A percentile compares a stretch with the other conserved stretches of the same genome.
phyloP scores from a whole-genome alignment of 208 protist genomes.

The Trypanosoma cruzi region DNA sequence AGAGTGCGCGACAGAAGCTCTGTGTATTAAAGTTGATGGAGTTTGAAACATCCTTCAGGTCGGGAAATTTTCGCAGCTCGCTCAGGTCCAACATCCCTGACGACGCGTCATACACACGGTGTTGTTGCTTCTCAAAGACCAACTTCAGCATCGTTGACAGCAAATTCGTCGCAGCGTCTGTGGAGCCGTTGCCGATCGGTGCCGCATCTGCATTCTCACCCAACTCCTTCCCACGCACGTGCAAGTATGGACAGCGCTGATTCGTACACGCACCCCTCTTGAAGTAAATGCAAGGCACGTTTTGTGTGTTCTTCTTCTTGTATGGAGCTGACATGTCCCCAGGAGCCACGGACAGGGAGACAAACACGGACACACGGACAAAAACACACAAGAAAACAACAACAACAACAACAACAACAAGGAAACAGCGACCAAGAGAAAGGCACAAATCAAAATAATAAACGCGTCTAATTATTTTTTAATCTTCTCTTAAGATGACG shows the following conservation, averaged over 20 bases:
- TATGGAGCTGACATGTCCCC: conserved; percentile 55
- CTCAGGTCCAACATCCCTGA: conserved; percentile 62
- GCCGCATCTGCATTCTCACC: conserved; percentile 19
- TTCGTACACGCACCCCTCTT: conserved; percentile 75
- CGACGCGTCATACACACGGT: conserved; percentile 56
- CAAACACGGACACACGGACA: neutral
- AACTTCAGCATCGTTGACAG: conserved; percentile 84
- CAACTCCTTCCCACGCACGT: conserved; percentile 48
- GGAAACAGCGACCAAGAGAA: neutral
- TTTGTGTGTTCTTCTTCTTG: conserved; percentile 51
- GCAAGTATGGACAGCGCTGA: conserved; percentile 69
- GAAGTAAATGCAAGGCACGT: conserved; percentile 68
- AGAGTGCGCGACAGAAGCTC: conserved; percentile 80
- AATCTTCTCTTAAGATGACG: neutral
- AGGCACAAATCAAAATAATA: neutral
- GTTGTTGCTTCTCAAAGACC: conserved; percentile 88
- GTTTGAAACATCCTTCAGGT: conserved; percentile 51
- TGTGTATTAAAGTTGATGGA: conserved; percentile 89
- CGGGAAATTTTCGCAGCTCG: conserved; percentile 41
- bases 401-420: neutral
- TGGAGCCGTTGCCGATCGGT: conserved; percentile 7
- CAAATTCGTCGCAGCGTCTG: conserved; percentile 36
- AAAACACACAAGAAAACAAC: conserved; percentile 1
- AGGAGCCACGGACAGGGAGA: neutral
- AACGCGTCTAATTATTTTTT: neutral